These are phyloP conservation scores for Fusarium anguioides DNA, from an alignment of 2,329 filamentous ascomycete species.

Conservation along the genomic window DNA sequence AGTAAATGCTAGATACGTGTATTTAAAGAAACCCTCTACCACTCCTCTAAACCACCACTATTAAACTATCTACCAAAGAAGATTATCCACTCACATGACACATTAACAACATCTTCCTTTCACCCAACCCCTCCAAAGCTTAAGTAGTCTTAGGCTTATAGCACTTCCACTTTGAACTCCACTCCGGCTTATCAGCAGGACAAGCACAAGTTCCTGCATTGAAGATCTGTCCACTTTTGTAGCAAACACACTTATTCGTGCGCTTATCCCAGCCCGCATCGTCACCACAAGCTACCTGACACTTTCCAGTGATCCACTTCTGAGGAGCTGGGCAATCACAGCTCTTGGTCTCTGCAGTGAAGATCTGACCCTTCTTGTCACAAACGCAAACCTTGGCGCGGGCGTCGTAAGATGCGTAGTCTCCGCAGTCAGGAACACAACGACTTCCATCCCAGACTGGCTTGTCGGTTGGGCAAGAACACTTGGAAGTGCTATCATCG, in stretches of 20 bases:
- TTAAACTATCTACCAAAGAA: neutral
- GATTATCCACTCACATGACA: neutral
- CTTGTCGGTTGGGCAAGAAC: neutral
- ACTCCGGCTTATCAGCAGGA: neutral
- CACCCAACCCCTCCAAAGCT: neutral
- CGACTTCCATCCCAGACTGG: neutral
- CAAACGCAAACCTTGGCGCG: neutral
- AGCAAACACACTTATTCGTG: neutral
- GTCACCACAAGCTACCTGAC: neutral
- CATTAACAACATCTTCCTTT: neutral
- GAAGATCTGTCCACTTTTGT: neutral
- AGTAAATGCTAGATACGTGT: neutral
- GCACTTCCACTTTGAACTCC: neutral
- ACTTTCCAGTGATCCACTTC: neutral
- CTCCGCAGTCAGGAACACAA: neutral
- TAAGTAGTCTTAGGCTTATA: neutral
- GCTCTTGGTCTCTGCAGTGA: neutral
- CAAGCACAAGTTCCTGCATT: neutral
- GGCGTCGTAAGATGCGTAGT: neutral
- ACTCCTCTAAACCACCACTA: neutral
- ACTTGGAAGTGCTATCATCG: neutral
- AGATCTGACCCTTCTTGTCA: neutral
- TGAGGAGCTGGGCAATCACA: neutral
- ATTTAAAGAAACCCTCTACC: neutral
- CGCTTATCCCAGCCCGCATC: neutral